A percentile compares a stretch with the other conserved stretches of the same genome.
Conservation (phyloP, 495 filamentous ascomycete genomes). For the Achaetomiella virescens region DNA sequence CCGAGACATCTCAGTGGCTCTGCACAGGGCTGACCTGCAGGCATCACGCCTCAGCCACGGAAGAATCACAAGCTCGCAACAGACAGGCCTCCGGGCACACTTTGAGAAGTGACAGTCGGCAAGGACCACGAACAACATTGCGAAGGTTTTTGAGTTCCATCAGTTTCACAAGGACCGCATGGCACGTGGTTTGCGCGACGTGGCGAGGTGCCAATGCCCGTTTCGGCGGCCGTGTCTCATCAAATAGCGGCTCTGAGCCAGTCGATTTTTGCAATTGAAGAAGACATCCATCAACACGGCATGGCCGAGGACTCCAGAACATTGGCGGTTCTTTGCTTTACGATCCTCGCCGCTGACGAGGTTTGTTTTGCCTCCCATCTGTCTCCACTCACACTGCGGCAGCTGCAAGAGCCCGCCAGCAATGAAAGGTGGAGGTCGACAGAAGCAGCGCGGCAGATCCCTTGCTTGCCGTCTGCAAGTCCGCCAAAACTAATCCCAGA, state of each 20-base stretch:
- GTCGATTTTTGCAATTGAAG: neutral
- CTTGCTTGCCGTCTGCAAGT: neutral
- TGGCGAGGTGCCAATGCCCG: neutral
- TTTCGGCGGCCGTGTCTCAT: constrained; percentile 5
- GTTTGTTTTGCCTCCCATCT: neutral
- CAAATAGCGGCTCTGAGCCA: constrained; percentile 6
- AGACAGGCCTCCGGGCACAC: neutral
- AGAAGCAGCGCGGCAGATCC: neutral
- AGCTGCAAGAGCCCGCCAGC: neutral
- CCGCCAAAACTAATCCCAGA: neutral
- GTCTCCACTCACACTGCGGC: neutral
- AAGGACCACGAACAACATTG: too few species aligned
- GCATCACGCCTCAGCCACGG: neutral
- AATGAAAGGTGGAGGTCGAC: neutral
- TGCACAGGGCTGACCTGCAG: constrained; percentile 2
- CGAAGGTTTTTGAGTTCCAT: neutral
- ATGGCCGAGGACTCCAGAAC: too few species aligned
- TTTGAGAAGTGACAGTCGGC: neutral
- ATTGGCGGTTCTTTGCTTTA: too few species aligned
- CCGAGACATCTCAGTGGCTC: constrained; percentile 8
- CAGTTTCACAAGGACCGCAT: neutral
- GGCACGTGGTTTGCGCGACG: neutral
- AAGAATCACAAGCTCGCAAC: neutral
- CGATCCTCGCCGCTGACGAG: neutral
- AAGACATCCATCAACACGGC: too few species aligned